Evolutionary conservation across 495 filamentous ascomycete species (phyloP).

Genomic region (Penicillium antarcticum): DNA sequence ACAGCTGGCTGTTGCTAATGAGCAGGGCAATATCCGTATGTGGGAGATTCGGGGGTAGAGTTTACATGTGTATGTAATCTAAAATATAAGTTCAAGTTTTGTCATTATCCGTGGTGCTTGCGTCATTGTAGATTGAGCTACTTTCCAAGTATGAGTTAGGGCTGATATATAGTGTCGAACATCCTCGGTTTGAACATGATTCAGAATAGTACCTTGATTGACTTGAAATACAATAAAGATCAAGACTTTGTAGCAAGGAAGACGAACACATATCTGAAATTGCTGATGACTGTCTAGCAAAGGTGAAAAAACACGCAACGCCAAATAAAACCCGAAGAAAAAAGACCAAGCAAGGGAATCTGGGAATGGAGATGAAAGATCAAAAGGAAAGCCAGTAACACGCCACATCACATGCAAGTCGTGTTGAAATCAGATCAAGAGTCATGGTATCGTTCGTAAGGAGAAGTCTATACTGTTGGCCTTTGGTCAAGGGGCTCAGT

Average conservation of each 20-base stretch:
- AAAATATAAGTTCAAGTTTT: conserved; percentile 17
- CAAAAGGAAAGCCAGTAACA: not conserved
- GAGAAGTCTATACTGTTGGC: conserved; percentile 6
- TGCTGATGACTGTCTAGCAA: not conserved
- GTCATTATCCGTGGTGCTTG: not conserved
- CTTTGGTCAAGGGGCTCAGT: conserved; percentile 1
- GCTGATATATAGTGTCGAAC: too few species aligned
- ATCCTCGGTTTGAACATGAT: too few species aligned
- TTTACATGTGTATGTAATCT: not conserved
- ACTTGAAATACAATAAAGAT: too few species aligned
- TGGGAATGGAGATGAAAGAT: not conserved
- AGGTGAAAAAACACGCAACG: not conserved
- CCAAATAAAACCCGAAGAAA: not conserved
- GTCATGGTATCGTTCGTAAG: conserved; percentile 1
- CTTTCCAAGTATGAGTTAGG: not conserved
- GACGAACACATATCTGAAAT: not conserved
- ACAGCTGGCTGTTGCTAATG: conserved; percentile 79
- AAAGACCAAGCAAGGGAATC: not conserved
- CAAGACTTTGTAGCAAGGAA: too few species aligned
- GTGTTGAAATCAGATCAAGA: not conserved
- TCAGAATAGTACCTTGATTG: too few species aligned
- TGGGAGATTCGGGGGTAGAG: conserved; percentile 70
- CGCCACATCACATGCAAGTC: not conserved
- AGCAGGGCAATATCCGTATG: conserved; percentile 76
- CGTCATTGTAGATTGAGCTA: not conserved